A percentile compares a stretch with the other conserved stretches of the same genome.
These are phyloP conservation scores for Neospora caninum DNA, from an alignment of 169 alveolate species.

Conservation along the genomic window DNA sequence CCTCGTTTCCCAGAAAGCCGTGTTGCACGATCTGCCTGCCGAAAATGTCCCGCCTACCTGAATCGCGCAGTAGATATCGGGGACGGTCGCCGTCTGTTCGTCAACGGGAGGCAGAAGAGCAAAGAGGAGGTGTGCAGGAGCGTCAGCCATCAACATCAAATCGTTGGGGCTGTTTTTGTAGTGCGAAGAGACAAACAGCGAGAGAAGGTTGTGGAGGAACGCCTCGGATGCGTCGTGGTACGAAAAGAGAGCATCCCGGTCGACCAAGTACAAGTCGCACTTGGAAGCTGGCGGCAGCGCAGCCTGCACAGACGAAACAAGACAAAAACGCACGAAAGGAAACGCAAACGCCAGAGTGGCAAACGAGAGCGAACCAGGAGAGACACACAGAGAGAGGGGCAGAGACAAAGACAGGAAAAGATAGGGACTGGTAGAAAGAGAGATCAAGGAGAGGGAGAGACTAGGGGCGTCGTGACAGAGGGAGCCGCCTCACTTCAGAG, in stretches of 20 bases:
- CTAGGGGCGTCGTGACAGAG: too few relatives aligned
- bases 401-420: too few relatives aligned
- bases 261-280: conserved; percentile 95
- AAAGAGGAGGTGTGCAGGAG: conserved; percentile 98
- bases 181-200: conserved; percentile 97
- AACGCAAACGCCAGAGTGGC: not conserved
- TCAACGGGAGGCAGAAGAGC: conserved; percentile 86
- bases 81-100: conserved; percentile 45
- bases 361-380: not conserved
- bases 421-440: not conserved
- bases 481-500: not conserved
- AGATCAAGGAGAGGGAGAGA: not conserved
- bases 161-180: conserved; percentile 99
- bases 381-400: not conserved
- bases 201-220: conserved; percentile 94
- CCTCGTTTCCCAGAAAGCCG: too few relatives aligned
- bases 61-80: conserved; percentile 84
- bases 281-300: conserved; percentile 92
- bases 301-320: conserved; percentile 48
- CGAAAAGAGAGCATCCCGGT: conserved; percentile 97
- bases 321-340: not conserved
- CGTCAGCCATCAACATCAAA: conserved; percentile 97
- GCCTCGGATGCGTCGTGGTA: conserved; percentile 96
- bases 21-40: too few relatives aligned
- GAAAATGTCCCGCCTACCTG: conserved; percentile 78